Percentiles rank a stretch among this genome's conserved stretches.
phyloP scores from a whole-genome alignment of 495 filamentous ascomycete genomes.

The Aspergillus bertholletiae region DNA sequence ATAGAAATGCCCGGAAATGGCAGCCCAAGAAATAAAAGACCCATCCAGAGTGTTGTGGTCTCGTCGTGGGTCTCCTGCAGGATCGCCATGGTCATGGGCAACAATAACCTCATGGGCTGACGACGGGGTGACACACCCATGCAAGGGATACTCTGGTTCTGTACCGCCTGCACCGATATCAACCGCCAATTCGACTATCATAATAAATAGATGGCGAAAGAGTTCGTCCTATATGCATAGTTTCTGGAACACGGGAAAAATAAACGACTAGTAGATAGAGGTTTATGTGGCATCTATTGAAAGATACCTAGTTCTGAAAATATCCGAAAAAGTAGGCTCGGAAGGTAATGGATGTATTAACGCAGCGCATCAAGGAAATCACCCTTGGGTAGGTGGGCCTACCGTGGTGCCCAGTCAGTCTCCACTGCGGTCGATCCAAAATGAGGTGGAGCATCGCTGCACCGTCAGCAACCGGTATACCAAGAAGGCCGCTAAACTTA shows the following conservation, averaged over 20 bases:
- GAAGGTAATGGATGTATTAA: not conserved
- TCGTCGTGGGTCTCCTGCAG: conserved; percentile 11
- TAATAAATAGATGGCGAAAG: not conserved
- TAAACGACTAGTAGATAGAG: not conserved
- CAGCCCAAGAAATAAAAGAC: conserved; percentile 2
- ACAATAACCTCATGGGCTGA: conserved; percentile 17
- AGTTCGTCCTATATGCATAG: not conserved
- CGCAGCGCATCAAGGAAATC: not conserved
- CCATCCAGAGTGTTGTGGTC: not conserved
- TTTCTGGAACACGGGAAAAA: not conserved
- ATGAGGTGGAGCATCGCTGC: not conserved
- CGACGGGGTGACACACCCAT: conserved; percentile 14
- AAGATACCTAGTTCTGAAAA: not conserved
- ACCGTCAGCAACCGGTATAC: not conserved
- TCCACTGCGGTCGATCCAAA: not conserved
- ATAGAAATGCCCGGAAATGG: not conserved
- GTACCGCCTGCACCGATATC: not conserved
- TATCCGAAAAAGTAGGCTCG: not conserved
- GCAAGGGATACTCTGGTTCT: conserved; percentile 16
- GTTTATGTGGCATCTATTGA: no score
- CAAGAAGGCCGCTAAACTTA: not conserved
- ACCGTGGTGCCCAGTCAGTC: not conserved
- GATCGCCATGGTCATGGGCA: conserved; percentile 15
- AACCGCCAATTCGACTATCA: not conserved
- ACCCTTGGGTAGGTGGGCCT: not conserved